Base-by-base conservation (phyloP, 208 protist species). In the Crithidia expoeki region DNA sequence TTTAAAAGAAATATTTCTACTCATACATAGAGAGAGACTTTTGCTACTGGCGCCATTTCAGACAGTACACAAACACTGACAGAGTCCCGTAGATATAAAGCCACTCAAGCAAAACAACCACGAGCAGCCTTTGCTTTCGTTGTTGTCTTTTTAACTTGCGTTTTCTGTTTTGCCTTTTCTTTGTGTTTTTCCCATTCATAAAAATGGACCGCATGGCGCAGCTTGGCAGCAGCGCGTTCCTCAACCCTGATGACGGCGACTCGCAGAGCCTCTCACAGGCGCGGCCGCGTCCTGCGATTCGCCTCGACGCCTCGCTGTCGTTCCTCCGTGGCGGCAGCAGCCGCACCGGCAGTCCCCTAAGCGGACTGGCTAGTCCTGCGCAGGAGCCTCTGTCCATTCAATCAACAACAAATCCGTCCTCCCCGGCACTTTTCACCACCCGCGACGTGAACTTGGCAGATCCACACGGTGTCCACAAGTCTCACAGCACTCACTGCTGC, bases 251-350 rank as follows among this genome's bases (percentile, higher is more conserved):
- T 28, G 74, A 68, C 3, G 72, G 67, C n/a, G 44, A 69, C 9
- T 81, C 75, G 36, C 51, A 83, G 52, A 86, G 81, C 51, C 58
- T 65, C 21, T 86, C 80, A 10, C 76, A 82, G 64, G 68, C 72
- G 6, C 77, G 62, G 9, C 61, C 74, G 2, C 74, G 81, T 2
- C 72, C 68, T 17, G 81, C 81, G 23, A 81, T 86, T 16, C 71
- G 72, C 12, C 70, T 86, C 12, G 76, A 86, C 36, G 55, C 64
- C 34, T 71, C 65, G 4, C 62, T 80, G 16, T 75, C 62, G 33
- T 76, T 67, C 28, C 47, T 70, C 46, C 61, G 53, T n/a, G n/a
- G n/a, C 62, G 36, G 34, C 17, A 52, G 46, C 36, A 76, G 72
- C 49, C 23, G 67, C 4, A 38, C 27, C 12, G 63, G 57, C 42